phyloP scores from a whole-genome alignment of 2,329 filamentous ascomycete species.

The Alternaria sp. region DNA sequence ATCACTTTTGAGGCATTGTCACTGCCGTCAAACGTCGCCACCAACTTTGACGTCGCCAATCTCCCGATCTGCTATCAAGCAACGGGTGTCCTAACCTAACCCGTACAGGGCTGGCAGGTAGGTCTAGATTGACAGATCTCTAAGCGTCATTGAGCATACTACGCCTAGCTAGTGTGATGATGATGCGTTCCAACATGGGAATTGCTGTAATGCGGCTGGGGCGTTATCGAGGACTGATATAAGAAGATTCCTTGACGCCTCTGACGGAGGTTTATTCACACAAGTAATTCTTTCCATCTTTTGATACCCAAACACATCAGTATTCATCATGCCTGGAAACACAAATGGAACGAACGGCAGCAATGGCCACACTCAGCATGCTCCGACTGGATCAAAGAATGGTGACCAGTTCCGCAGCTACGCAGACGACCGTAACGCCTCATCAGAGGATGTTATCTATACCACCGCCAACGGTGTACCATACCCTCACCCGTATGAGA shows the following conservation, averaged over 20 bases:
- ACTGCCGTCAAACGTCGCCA: conserved; percentile 17
- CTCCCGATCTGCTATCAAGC: conserved; percentile 16
- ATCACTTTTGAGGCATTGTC: conserved; percentile 20
- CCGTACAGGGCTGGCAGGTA: conserved; percentile 6
- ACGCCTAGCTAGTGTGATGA: conserved; percentile 14
- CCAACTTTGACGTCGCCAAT: conserved; percentile 21
- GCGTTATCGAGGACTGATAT: conserved; percentile 1
- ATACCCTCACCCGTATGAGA: conserved; percentile 66
- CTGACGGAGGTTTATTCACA: neutral
- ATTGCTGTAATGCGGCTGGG: neutral
- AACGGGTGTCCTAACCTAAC: conserved; percentile 17
- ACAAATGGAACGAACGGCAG: conserved; percentile 13
- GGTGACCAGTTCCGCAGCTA: conserved; percentile 54
- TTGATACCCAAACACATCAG: neutral
- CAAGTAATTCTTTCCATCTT: neutral
- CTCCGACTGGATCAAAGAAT: conserved; percentile 36
- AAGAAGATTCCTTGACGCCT: conserved; percentile 5
- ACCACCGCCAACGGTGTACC: conserved; percentile 65
- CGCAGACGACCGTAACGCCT: conserved; percentile 55
- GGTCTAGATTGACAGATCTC: conserved; percentile 14
- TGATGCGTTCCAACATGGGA: conserved; percentile 16
- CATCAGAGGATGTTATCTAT: conserved; percentile 59
- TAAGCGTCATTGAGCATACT: conserved; percentile 30
- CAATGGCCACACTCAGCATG: conserved; percentile 20
- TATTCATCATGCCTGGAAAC: conserved; percentile 15